These are phyloP conservation scores for Biscutella laevigata DNA, from an alignment of 441 rosid species.

Conservation along the genomic window DNA sequence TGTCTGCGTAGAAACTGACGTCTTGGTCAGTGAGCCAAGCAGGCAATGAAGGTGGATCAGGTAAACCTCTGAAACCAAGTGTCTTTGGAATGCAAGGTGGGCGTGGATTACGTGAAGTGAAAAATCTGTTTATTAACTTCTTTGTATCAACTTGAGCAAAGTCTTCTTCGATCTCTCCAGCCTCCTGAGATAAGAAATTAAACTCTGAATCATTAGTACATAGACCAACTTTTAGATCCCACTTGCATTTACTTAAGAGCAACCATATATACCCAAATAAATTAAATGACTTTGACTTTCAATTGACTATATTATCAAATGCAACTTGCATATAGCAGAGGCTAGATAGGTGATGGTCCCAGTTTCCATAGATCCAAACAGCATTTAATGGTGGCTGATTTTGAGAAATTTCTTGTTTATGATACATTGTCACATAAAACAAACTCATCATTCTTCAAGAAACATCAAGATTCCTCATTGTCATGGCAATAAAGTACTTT, in stretches of 20 bases:
- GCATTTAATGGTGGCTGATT: not conserved
- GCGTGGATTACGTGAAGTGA: conserved; percentile 31
- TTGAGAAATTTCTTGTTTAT: not conserved
- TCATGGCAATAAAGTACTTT: not conserved
- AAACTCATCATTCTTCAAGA: not conserved
- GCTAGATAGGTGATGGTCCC: conserved; percentile 3
- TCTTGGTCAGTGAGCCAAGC: conserved; percentile 58
- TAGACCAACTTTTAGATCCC: not conserved
- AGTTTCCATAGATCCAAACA: not conserved
- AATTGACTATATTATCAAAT: not conserved
- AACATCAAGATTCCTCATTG: conserved; percentile 3
- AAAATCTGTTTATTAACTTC: conserved; percentile 33
- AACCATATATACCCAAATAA: conserved; percentile 3
- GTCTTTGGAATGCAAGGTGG: conserved; percentile 48
- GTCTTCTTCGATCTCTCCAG: conserved; percentile 52
- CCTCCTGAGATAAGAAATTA: conserved; percentile 29
- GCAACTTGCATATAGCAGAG: not conserved
- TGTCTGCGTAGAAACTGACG: conserved; percentile 36
- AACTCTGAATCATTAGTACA: not conserved
- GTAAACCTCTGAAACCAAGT: conserved; percentile 38
- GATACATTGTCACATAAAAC: not conserved
- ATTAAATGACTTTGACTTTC: conserved; percentile 3
- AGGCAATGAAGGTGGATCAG: conserved; percentile 34
- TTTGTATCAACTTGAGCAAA: conserved; percentile 45
- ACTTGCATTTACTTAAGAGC: not conserved